Evolutionary conservation across 2,329 filamentous ascomycete genomes (phyloP).

Genomic region (Aureobasidium sp.): DNA sequence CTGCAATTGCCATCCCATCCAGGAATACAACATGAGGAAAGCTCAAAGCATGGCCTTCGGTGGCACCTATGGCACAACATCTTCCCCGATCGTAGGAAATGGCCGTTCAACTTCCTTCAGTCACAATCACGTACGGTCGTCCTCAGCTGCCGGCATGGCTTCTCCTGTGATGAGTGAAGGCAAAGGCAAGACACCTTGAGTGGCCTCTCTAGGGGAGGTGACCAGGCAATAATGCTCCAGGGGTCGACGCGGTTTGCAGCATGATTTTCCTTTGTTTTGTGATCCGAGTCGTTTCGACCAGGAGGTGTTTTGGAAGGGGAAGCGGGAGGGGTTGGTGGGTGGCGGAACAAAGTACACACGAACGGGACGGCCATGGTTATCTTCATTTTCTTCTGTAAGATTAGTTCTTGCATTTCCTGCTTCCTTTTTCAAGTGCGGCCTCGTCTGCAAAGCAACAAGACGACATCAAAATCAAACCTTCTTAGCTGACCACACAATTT

Average conservation of each 20-base stretch:
- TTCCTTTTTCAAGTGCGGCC: neutral
- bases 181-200: neutral
- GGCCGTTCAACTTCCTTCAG: neutral
- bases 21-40: conserved; percentile 29
- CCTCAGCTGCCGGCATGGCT: neutral
- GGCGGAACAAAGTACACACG: conserved; percentile 1
- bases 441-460: conserved; percentile 5
- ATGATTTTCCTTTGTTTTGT: neutral
- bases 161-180: neutral
- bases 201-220: neutral
- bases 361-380: neutral
- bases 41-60: conserved; percentile 16
- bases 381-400: neutral
- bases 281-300: neutral
- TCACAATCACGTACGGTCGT: neutral
- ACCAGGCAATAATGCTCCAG: neutral
- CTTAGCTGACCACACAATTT: neutral
- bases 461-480: neutral
- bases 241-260: neutral
- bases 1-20: conserved; percentile 27
- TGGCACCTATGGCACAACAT: neutral
- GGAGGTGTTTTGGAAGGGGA: neutral
- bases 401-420: neutral
- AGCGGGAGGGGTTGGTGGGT: neutral
- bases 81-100: neutral